Evolutionary conservation across 768 basidiomycete genomes (phyloP).

Genomic region (Terana coerulea): DNA sequence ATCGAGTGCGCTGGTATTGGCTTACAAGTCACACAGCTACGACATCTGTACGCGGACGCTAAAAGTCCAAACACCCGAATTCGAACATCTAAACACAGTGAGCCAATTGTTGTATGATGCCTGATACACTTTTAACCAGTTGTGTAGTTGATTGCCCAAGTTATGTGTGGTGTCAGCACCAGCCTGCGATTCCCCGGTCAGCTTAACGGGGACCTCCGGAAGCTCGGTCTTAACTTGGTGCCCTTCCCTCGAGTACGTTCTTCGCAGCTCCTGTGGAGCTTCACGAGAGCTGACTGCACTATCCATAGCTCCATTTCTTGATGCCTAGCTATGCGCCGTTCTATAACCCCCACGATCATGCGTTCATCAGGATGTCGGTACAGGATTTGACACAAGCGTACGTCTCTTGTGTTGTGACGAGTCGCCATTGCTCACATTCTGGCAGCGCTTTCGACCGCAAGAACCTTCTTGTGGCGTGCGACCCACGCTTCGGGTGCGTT

Average conservation of each 20-base stretch:
- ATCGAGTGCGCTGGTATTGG: not conserved
- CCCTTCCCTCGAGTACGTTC: conserved; percentile 87
- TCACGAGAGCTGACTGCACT: conserved; percentile 1
- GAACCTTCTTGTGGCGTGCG: conserved; percentile 79
- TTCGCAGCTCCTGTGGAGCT: not conserved
- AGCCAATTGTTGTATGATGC: conserved; percentile 13
- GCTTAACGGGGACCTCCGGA: conserved; percentile 88
- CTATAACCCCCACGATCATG: conserved; percentile 56
- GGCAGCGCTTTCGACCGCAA: conserved; percentile 72
- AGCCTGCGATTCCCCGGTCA: conserved; percentile 93
- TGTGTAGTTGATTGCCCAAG: conserved; percentile 68
- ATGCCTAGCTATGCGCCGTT: conserved; percentile 95
- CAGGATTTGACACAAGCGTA: conserved; percentile 75
- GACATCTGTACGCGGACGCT: conserved; percentile 65
- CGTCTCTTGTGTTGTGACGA: too few relatives aligned
- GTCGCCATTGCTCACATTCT: not conserved
- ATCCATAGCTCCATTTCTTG: conserved; percentile 83
- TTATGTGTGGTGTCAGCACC: conserved; percentile 94
- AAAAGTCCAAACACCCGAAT: conserved; percentile 60
- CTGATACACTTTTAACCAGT: conserved; percentile 2
- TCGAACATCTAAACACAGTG: conserved; percentile 67
- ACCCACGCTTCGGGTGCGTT: conserved; percentile 71
- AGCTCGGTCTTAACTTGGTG: conserved; percentile 89
- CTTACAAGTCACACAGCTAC: conserved; percentile 42
- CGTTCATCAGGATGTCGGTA: conserved; percentile 59